Base-by-base conservation (phyloP, 306 rosid species). In the Myrica gale region DNA sequence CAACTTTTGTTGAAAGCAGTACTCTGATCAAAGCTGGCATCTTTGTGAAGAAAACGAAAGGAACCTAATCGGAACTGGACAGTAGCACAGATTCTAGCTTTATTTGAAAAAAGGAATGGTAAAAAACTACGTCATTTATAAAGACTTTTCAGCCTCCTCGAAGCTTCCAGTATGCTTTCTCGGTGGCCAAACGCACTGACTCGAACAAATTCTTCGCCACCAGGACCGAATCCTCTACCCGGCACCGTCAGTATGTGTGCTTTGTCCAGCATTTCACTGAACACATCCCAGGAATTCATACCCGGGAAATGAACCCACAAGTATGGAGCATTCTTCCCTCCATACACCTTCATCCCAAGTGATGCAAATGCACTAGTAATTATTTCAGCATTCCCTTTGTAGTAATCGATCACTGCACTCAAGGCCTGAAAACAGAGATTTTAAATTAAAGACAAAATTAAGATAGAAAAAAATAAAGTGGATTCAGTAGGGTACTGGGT, bases 181-280 rank as follows among this genome's bases (percentile, higher is more conserved):
- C 86, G 84, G 2, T 44, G 86, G 71, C 90, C 90, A 73, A 91
- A 89, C 0, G 89, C 85, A 74, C 96, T 83, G 15, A 91, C 74
- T 74, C 96, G 74, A 16, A 91, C 52, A 45, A 82, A 85, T 53
- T 71, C 88, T 73, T 89, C 91, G 8, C 93, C 93, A 9, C 74
- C 88, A n/a, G 96, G 93, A n/a, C 93, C 96, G 60, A 91, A 89
- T 17, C 93, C 96, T 10, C 75, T 68, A 0, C 96, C 96, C 0
- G 93, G 96, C 53, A 89, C 75, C n/a, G 96, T 91, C 47, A 91
- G 81, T 16, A 91, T 82, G 65, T 89, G 82, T 19, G 91, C 77
- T 72, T 62, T 87, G 54, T 83, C 82, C 5, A 89, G 86, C 65
- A 91, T 85, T 50, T 85, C 75, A 20, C 52, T 80, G 79, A 91